Evolutionary conservation across 306 rosid species (phyloP).

Genomic region (Neltuma alba): DNA sequence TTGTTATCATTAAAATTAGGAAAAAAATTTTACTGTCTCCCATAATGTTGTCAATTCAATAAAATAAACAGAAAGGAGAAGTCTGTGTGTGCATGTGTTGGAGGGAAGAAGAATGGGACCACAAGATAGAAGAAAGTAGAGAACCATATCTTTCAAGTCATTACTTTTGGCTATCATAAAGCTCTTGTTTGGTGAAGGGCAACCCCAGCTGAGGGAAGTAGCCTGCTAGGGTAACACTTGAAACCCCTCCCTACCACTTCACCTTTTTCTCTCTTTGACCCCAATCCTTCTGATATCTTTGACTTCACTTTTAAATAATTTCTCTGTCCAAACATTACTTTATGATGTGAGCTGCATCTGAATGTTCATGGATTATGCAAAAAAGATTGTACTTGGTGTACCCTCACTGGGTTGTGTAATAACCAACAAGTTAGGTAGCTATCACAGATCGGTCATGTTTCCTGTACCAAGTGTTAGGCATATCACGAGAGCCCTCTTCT

Average conservation of each 20-base stretch:
- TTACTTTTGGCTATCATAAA: background rate
- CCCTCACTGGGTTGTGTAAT: constrained; percentile 12
- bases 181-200: background rate
- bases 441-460: background rate
- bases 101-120: constrained; percentile 44
- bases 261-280: background rate
- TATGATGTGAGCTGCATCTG: background rate
- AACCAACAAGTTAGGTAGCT: constrained; percentile 7
- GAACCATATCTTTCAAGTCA: constrained; percentile 6
- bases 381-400: constrained; percentile 18
- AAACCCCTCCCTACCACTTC: background rate
- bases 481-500: background rate
- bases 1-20: background rate
- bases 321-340: background rate
- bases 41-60: background rate
- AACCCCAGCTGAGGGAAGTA: background rate
- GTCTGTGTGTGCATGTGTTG: background rate
- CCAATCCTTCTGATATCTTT: background rate
- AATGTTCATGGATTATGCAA: constrained; percentile 9
- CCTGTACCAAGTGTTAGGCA: background rate
- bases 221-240: constrained; percentile 9
- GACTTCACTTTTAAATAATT: background rate
- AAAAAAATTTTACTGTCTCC: no score
- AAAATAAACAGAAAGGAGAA: background rate
- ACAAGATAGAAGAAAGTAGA: constrained; percentile 12